phyloP scores from a whole-genome alignment of 257 asterid genomes.

The Gentiana macrophylla region DNA sequence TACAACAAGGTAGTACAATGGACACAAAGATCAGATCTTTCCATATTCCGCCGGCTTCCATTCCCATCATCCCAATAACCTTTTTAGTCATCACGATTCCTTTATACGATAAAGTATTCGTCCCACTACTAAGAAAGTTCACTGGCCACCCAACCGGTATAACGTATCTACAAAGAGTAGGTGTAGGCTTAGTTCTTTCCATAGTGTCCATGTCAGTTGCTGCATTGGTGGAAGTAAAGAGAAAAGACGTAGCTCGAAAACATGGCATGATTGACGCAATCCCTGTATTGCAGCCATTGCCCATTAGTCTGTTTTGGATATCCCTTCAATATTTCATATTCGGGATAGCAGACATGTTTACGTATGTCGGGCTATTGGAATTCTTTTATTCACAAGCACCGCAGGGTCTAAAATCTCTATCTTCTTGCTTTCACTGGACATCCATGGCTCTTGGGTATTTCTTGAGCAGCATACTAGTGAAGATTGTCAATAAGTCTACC shows the following conservation, averaged over 20 bases:
- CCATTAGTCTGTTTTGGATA: conserved; percentile 64
- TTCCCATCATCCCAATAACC: conserved; percentile 47
- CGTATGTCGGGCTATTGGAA: conserved; percentile 59
- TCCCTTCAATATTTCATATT: conserved; percentile 63
- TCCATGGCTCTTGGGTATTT: conserved; percentile 66
- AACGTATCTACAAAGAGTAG: conserved; percentile 56
- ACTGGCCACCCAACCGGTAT: conserved; percentile 58
- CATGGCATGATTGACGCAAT: conserved; percentile 43
- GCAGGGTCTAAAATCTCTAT: conserved; percentile 41
- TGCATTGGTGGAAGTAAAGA: conserved; percentile 45
- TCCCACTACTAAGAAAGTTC: conserved; percentile 38
- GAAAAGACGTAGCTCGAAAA: conserved; percentile 38
- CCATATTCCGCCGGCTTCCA: conserved; percentile 52
- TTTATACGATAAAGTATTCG: conserved; percentile 39
- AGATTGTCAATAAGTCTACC: conserved; percentile 45
- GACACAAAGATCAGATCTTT: conserved; percentile 40
- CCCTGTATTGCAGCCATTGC: conserved; percentile 45
- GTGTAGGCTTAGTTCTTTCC: conserved; percentile 59
- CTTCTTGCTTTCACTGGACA: conserved; percentile 69
- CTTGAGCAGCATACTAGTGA: conserved; percentile 54
- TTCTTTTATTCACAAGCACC: conserved; percentile 65
- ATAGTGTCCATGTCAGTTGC: conserved; percentile 59
- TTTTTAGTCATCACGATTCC: conserved; percentile 48
- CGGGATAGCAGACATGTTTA: conserved; percentile 74
- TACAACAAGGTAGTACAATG: conserved; percentile 63